A percentile compares a stretch with the other conserved stretches of the same genome.
phyloP scores from a whole-genome alignment of 2,329 filamentous ascomycete genomes.

The Emmonsiellopsis sp. region DNA sequence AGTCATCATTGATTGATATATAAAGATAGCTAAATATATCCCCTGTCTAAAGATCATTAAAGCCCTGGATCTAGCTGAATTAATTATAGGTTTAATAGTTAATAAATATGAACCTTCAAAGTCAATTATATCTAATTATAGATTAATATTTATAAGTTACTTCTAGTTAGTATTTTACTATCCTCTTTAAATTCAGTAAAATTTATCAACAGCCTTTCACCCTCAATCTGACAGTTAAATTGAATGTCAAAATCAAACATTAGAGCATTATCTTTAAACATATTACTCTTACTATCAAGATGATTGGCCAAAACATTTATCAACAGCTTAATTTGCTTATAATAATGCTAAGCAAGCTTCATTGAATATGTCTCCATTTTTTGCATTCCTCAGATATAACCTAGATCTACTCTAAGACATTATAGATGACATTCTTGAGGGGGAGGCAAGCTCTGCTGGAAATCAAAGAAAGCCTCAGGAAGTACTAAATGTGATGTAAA shows the following conservation, averaged over 20 bases:
- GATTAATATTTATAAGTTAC: neutral
- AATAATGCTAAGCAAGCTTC: neutral
- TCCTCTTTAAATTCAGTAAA: neutral
- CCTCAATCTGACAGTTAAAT: slow-evolving; percentile 11
- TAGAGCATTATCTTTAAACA: slow-evolving; percentile 8
- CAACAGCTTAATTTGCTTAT: neutral
- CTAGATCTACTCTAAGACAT: neutral
- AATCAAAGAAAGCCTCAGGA: too few relatives aligned
- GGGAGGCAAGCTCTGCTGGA: neutral
- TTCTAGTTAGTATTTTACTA: neutral
- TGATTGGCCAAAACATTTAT: slow-evolving; percentile 1
- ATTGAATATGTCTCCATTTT: neutral
- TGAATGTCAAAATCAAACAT: slow-evolving; percentile 8
- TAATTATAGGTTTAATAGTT: neutral
- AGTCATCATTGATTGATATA: too few relatives aligned
- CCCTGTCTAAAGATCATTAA: too few relatives aligned
- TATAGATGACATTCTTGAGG: neutral
- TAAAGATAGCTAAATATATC: too few relatives aligned
- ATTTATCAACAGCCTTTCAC: slow-evolving; percentile 3
- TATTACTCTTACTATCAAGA: slow-evolving; percentile 4
- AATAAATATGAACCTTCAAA: neutral
- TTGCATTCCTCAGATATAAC: neutral
- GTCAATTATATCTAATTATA: neutral
- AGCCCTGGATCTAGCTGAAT: neutral
- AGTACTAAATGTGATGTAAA: neutral